Percentiles rank a stretch among this genome's conserved stretches.
These are phyloP conservation scores for Gossypium aridum DNA, from an alignment of 441 rosid species.

Conservation along the genomic window DNA sequence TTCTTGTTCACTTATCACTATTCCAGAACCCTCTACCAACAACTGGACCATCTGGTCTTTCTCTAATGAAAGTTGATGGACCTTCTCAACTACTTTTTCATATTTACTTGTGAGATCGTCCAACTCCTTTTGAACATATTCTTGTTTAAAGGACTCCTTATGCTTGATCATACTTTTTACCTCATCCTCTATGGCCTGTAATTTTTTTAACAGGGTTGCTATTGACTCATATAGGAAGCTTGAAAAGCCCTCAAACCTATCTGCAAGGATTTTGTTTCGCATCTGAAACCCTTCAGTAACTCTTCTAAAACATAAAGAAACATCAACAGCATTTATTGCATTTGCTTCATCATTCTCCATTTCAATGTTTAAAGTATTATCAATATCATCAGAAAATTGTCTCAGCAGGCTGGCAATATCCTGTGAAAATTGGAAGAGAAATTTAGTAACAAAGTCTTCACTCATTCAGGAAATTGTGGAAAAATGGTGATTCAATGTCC, in stretches of 20 bases:
- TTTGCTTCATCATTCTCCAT: conserved; percentile 26
- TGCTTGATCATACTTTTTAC: conserved; percentile 26
- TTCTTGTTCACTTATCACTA: conserved; percentile 28
- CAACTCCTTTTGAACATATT: conserved; percentile 37
- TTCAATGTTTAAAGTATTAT: conserved; percentile 30
- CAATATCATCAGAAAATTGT: conserved; percentile 34
- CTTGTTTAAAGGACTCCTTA: conserved; percentile 49
- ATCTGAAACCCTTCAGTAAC: conserved; percentile 39
- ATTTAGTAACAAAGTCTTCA: not conserved
- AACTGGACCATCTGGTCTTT: conserved; percentile 50
- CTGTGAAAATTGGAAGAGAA: conserved; percentile 32
- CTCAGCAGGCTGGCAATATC: conserved; percentile 27
- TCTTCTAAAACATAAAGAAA: conserved; percentile 46
- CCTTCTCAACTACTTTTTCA: conserved; percentile 39
- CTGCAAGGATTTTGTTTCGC: conserved; percentile 38
- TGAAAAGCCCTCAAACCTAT: conserved; percentile 46
- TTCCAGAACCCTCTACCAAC: conserved; percentile 58
- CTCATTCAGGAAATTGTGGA: not conserved
- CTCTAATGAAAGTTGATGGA: conserved; percentile 38
- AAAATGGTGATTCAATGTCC: not conserved
- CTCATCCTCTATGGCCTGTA: conserved; percentile 41
- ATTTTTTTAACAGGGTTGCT: conserved; percentile 36
- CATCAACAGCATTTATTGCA: conserved; percentile 29
- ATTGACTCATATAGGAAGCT: conserved; percentile 38
- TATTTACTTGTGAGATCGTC: conserved; percentile 33